Evolutionary conservation across 2,329 filamentous ascomycete species (phyloP), one percentile per base, ranked within the genome.

Genomic region (Sarocladium brachiariae): DNA sequence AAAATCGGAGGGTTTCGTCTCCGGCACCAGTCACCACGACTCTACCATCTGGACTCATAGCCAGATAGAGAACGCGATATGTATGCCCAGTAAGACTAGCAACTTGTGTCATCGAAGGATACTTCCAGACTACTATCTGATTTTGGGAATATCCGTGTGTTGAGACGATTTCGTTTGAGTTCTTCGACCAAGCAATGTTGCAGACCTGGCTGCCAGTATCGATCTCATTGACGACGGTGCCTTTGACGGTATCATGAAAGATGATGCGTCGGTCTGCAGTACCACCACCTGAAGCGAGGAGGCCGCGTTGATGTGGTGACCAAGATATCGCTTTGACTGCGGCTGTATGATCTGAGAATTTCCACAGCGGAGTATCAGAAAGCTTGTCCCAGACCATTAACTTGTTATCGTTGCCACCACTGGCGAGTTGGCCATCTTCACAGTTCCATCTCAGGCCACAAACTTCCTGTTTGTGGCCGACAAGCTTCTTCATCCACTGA

Each of bases 71-170:
- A 11, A 99, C 93, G 62, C 93, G 86, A 68, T 95, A 97, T 1
- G 93, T 99, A 66, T 99, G 93, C 1, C 93, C 93, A 0, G 93
- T 99, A 41, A 99, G 74, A 58, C 89, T 95, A 35, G 89, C 92
- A 8, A 99, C 90, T 65, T 97, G 93, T 46, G 89, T 89, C 93
- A 99, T 97, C 58, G 86, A 91, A 1, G 93, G 93, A 63, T 99
- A 99, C 64, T 99, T 99, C 93, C 93, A 99, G 51, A 99, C 89
- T 33, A 97, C 92, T 60, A 99, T 96, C 67, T 97, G 93, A 65
- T 99, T 96, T 64, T 99, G 93, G 58, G 86, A 92, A 71, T 96
- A 99, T 6, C 93, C 93, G 63, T 99, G 93, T 1, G 93, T 99
- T 48, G 87, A 92, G 50, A 99, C 92, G 52, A 99, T 90, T 68